Percentiles rank a stretch among this genome's conserved stretches.
Evolutionary conservation across 202 grass and related monocot species (phyloP).

Genomic region (Cymbopogon flexuosus): DNA sequence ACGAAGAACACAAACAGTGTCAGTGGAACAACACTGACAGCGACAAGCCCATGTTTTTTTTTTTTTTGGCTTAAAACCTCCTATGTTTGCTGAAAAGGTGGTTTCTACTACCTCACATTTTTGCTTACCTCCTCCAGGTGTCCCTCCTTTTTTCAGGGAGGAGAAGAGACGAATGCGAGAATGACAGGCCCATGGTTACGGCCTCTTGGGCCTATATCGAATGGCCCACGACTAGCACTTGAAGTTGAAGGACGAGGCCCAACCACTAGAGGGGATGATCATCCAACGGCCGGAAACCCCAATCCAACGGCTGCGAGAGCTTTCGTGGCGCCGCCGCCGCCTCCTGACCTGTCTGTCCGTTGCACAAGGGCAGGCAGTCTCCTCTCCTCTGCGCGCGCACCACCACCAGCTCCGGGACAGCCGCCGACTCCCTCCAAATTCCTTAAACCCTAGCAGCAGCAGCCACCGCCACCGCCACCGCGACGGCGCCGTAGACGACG

Average conservation of each 20-base stretch:
- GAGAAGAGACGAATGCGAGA: no score
- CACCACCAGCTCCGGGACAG: not conserved
- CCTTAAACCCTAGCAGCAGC: conserved; percentile 37
- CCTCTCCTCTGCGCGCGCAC: not conserved
- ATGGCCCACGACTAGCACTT: not conserved
- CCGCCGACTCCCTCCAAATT: not conserved
- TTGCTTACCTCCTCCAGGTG: no score
- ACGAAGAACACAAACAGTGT: not conserved
- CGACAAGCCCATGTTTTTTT: no score
- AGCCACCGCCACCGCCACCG: not conserved
- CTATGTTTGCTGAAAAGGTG: no score
- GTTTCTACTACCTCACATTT: no score
- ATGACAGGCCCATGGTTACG: not conserved
- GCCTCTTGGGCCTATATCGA: not conserved
- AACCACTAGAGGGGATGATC: not conserved
- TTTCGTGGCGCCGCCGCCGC: not conserved
- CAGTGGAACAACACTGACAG: no score
- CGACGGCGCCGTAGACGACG: not conserved
- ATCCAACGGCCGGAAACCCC: conserved; percentile 4
- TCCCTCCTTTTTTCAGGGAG: no score
- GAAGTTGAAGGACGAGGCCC: not conserved
- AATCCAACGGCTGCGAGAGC: not conserved
- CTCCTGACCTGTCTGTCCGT: not conserved
- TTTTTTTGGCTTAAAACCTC: no score
- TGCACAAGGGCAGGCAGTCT: not conserved